A percentile compares a stretch with the other conserved stretches of the same genome.
These are phyloP conservation scores for Melanogaster broomeanus DNA, from an alignment of 768 basidiomycete species.

Conservation along the genomic window DNA sequence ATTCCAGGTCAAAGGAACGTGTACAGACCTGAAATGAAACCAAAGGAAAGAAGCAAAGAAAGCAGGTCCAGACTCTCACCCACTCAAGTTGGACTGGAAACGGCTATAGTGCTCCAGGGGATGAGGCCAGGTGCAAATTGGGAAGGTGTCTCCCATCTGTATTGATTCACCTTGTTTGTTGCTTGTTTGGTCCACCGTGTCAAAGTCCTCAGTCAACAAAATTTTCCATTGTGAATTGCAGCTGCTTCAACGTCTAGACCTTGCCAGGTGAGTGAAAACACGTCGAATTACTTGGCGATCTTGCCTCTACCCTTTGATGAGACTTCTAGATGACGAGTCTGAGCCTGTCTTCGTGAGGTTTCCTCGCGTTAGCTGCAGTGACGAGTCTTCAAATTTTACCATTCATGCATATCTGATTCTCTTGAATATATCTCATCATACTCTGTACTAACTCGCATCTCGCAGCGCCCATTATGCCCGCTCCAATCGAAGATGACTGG, in stretches of 20 bases:
- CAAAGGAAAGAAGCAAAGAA: background rate
- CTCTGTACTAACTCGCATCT: conserved; percentile 9
- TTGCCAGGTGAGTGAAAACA: conserved; percentile 24
- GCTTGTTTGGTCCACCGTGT: conserved; percentile 1
- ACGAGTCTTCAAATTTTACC: conserved; percentile 72
- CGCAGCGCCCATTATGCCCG: conserved; percentile 39
- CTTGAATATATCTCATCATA: conserved; percentile 5
- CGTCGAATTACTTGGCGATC: too few relatives aligned
- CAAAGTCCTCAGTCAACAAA: conserved; percentile 6
- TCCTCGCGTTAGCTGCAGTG: conserved; percentile 56
- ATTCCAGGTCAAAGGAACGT: conserved; percentile 31
- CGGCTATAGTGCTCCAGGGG: too few relatives aligned
- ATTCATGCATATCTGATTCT: conserved; percentile 92
- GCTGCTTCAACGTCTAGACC: conserved; percentile 3
- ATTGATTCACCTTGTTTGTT: background rate
- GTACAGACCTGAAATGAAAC: background rate
- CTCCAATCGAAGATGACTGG: conserved; percentile 59
- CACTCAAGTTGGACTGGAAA: background rate
- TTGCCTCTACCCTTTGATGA: conserved; percentile 41
- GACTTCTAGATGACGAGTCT: conserved; percentile 77
- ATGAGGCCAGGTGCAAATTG: conserved; percentile 9
- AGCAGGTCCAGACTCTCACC: background rate
- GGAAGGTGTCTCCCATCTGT: conserved; percentile 21
- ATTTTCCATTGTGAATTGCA: conserved; percentile 16
- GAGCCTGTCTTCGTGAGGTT: conserved; percentile 60